Evolutionary conservation across 2,329 filamentous ascomycete species (phyloP), one percentile per base, ranked within the genome.

Genomic region (Ophiocordyceps camponoti-rufipedis): DNA sequence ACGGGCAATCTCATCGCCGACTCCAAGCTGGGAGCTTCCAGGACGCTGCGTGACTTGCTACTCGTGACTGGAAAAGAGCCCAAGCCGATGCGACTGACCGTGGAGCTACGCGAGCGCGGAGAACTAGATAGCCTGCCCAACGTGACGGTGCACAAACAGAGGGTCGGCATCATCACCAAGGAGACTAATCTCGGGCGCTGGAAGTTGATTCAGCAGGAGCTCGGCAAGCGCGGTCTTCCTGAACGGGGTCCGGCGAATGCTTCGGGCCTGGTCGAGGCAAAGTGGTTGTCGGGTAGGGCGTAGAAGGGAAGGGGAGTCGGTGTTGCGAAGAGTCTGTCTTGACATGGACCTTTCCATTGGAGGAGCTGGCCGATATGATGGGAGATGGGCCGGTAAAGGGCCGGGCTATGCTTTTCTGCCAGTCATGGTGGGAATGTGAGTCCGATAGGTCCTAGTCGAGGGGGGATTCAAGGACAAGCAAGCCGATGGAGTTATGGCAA

Each of bases 1-100:
- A 88, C 82, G n/a, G 85, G 85, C 49, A 75, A 79, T 49, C 74
- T 76, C 48, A 69, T 94, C 51, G 70, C 82, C 14, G 89, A 95
- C 62, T 68, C 75, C 42, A 71, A 74, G 52, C 72, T 93, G 49
- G 64, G 67, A 44, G 65, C 68, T 41, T 67, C 77, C 49, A 62
- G 61, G 44, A 78, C 70, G 9, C 67, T 77, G 35, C 65, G 68
- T 46, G 60, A 70, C 28, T 60, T 85, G 44, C 61, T 84, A 40
- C 63, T 66, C 28, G 61, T 74, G 42, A 62, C 81, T 2, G 56
- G 68, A 48, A 69, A 65, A 50, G 68, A 70, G 28, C 69, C 73
- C 29, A 77, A 74, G 62, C 62, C 75, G 13, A 63, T 65, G 53
- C 80, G 82, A 57, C 67, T 94, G 28, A 72, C 71, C 33, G 69